Evolutionary conservation across 2,329 filamentous ascomycete species (phyloP).

Genomic region (Fusarium staphyleae): DNA sequence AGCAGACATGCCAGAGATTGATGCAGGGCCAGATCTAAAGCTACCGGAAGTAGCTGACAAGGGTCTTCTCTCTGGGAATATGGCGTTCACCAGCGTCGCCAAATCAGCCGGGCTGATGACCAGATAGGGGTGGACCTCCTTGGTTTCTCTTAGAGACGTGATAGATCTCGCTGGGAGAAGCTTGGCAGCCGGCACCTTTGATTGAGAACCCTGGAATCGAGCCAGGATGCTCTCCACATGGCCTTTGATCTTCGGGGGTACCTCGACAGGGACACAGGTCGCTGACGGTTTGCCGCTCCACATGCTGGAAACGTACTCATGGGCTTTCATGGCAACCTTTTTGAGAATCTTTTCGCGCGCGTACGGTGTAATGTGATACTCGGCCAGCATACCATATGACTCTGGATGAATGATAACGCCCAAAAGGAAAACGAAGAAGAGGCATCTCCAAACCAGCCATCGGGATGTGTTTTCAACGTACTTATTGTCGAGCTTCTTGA

Average conservation of each 20-base stretch:
- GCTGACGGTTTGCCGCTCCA: slow-evolving; percentile 71
- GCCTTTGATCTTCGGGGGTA: slow-evolving; percentile 67
- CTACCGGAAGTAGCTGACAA: slow-evolving; percentile 67
- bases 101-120: slow-evolving; percentile 82
- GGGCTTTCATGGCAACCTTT: slow-evolving; percentile 81
- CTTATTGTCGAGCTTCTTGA: slow-evolving; percentile 76
- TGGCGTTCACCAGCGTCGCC: slow-evolving; percentile 78
- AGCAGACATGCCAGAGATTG: slow-evolving; percentile 70
- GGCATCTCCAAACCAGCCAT: slow-evolving; percentile 89
- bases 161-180: slow-evolving; percentile 75
- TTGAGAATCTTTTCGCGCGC: slow-evolving; percentile 82
- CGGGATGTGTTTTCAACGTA: slow-evolving; percentile 77
- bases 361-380: slow-evolving; percentile 92
- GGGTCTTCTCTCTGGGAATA: slow-evolving; percentile 79
- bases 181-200: slow-evolving; percentile 60
- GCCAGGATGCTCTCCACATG: slow-evolving; percentile 76
- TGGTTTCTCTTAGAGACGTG: slow-evolving; percentile 76
- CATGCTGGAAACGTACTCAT: slow-evolving; percentile 80
- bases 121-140: slow-evolving; percentile 79
- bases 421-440: slow-evolving; percentile 87
- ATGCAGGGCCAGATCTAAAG: slow-evolving; percentile 71
- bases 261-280: slow-evolving; percentile 54
- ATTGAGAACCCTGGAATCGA: slow-evolving; percentile 64
- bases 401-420: slow-evolving; percentile 89
- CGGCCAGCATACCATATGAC: slow-evolving; percentile 78